A percentile compares a stretch with the other conserved stretches of the same genome.
These are phyloP conservation scores for Aeminium ludgeri DNA, from an alignment of 495 filamentous ascomycete genomes.

Conservation along the genomic window DNA sequence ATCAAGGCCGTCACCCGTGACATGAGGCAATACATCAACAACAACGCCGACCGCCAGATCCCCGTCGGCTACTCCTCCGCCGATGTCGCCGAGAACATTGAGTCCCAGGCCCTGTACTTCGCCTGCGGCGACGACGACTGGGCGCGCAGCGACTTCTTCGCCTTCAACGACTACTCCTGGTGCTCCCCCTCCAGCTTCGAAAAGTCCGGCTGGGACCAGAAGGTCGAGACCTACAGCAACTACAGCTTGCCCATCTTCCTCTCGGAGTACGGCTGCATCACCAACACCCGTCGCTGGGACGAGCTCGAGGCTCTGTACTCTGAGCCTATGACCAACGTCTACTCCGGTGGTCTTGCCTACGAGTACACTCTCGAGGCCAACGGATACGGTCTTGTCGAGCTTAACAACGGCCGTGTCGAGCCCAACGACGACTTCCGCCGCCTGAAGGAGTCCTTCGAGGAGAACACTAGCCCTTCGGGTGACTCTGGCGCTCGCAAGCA, in stretches of 20 bases:
- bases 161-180: constrained; percentile 96
- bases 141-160: constrained; percentile 83
- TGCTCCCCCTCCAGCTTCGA: constrained; percentile 51
- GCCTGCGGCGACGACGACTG: constrained; percentile 79
- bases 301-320: constrained; percentile 71
- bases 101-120: constrained; percentile 79
- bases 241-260: constrained; percentile 76
- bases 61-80: constrained; percentile 90
- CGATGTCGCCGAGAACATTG: constrained; percentile 71
- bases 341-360: constrained; percentile 79
- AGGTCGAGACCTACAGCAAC: constrained; percentile 51
- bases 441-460: constrained; percentile 46
- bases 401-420: constrained; percentile 38
- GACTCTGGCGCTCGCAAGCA: constrained; percentile 46
- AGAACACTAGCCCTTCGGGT: constrained; percentile 48
- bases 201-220: constrained; percentile 49
- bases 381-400: constrained; percentile 60
- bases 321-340: constrained; percentile 51
- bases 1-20: constrained; percentile 90
- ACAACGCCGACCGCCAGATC: constrained; percentile 55
- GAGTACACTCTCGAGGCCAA: constrained; percentile 60
- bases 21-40: constrained; percentile 67
- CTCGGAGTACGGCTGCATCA: constrained; percentile 91
- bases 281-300: constrained; percentile 58
- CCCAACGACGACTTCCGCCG: constrained; percentile 45